A percentile compares a stretch with the other conserved stretches of the same genome.
Evolutionary conservation across 306 rosid genomes (phyloP).

Genomic region (Purshia tridentata): DNA sequence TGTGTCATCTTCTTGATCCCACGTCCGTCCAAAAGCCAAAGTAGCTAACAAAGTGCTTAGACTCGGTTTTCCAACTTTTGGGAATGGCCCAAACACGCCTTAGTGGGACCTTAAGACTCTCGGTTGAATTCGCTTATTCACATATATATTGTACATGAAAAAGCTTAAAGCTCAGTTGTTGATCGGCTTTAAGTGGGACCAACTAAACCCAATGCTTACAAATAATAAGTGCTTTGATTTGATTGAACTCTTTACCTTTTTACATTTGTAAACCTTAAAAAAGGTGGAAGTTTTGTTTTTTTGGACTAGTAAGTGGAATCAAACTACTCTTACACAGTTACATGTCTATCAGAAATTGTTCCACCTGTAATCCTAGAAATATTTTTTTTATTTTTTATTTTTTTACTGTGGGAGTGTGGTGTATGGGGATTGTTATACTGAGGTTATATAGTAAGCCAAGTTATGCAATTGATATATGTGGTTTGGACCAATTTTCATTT

Average conservation of each 20-base stretch:
- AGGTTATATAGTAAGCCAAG: too few relatives aligned
- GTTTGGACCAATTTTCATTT: too few relatives aligned
- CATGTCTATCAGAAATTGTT: background rate
- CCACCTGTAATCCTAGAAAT: too few relatives aligned
- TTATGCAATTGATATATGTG: too few relatives aligned
- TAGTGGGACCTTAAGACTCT: conserved; percentile 14
- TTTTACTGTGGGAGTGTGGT: too few relatives aligned
- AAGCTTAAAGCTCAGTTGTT: too few relatives aligned
- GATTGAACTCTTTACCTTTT: background rate
- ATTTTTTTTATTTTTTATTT: too few relatives aligned
- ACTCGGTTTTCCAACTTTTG: conserved; percentile 24
- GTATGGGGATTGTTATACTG: too few relatives aligned
- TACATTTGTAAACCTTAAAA: too few relatives aligned
- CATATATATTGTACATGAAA: too few relatives aligned
- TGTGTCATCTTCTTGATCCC: conserved; percentile 46
- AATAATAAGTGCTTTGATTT: background rate
- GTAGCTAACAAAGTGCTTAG: background rate
- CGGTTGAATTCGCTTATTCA: conserved; percentile 22
- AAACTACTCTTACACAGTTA: background rate
- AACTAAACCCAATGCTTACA: background rate
- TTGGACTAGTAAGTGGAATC: too few relatives aligned
- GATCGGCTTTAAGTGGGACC: conserved; percentile 23
- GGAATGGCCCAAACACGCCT: conserved; percentile 22
- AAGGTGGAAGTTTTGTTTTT: background rate
- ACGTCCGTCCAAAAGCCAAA: conserved; percentile 14